phyloP scores from a whole-genome alignment of 2,329 filamentous ascomycete genomes.

The Tolypocladium endophyticum region DNA sequence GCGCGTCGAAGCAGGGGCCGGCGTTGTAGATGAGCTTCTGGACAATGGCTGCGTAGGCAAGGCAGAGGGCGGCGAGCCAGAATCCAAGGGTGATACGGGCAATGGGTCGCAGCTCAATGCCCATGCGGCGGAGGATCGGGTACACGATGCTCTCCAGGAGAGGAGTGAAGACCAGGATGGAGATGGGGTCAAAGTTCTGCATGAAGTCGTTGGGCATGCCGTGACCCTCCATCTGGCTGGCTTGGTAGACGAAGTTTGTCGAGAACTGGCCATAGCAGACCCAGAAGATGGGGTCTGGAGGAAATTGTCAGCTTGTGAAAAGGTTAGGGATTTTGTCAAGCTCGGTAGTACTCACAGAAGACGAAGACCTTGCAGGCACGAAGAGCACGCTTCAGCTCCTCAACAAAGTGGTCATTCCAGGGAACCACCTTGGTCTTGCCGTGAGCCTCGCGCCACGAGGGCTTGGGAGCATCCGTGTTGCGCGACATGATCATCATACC shows the following conservation, averaged over 20 bases:
- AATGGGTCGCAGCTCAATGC: conserved; percentile 53
- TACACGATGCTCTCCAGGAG: conserved; percentile 52
- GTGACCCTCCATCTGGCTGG: conserved; percentile 44
- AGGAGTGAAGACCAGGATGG: conserved; percentile 57
- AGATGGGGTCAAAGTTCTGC: conserved; percentile 57
- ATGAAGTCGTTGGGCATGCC: conserved; percentile 62
- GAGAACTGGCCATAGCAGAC: conserved; percentile 59
- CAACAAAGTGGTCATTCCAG: conserved; percentile 63
- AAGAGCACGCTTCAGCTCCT: conserved; percentile 55
- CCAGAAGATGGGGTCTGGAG: conserved; percentile 51
- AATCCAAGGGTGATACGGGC: conserved; percentile 58
- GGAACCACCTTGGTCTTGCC: conserved; percentile 30
- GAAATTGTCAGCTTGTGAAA: neutral
- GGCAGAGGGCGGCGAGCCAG: conserved; percentile 38
- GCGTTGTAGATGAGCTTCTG: conserved; percentile 49
- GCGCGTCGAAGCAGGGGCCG: conserved; percentile 37
- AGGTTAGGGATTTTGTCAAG: neutral
- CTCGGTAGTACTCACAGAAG: conserved; percentile 30
- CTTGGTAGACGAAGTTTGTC: conserved; percentile 56
- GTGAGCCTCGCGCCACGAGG: conserved; percentile 48
- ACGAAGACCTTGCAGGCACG: conserved; percentile 63
- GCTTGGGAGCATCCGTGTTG: conserved; percentile 53
- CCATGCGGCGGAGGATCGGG: conserved; percentile 44
- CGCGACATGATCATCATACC: conserved; percentile 26
- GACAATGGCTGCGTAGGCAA: conserved; percentile 48